Base-by-base conservation (phyloP, 345 rosid genomes). In the Ailanthus altissimus region DNA sequence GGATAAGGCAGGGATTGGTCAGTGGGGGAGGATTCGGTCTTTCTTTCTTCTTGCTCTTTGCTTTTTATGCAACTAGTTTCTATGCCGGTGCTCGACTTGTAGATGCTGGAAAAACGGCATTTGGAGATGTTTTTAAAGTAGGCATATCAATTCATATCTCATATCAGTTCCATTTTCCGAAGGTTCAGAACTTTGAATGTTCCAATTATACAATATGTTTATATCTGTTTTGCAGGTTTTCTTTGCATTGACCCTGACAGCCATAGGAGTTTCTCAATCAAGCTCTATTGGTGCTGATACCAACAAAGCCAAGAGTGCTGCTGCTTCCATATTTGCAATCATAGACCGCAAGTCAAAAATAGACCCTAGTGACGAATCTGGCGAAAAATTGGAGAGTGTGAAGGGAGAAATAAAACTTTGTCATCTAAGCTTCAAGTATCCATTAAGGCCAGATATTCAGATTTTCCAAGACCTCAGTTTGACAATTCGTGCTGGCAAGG, bases 51-150 rank as follows among this genome's bases (percentile, higher is more conserved):
- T 80, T 91, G 25, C 83, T 87, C 45, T 91, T 82, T 57, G 64
- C 79, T 18, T 86, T 90, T 63, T 91, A 92, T 28, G 94, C 90
- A 11, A 78, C 86, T 67, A 84, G 88, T 79, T 92, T 94, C 83
- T 94, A 94, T 16, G 90, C 88, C 12, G 98, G 97, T 74, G 97
- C 97, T 74, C 84, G 77, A 56, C 91, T 94, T 13, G 89, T 92
- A 1, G 60, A 85, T 64, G 78, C 40, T 40, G 92, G 94, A 40
- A 69, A 86, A 50, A 77, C 91, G 21, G 87, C 88, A 21, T 89
- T 91, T 40, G n/a, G 84, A 5, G 90, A 89, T 61, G 92, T 92
- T 78, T 94, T 90, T 72, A 89, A 83, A 54, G 97, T 92, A 81
- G 60, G 83, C 51, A 6, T 61, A 36, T 40, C n/a, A 28, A 66